Evolutionary conservation across 768 basidiomycete genomes (phyloP), one percentile per base, ranked within the genome.

Genomic region (Amanita jacksonii): DNA sequence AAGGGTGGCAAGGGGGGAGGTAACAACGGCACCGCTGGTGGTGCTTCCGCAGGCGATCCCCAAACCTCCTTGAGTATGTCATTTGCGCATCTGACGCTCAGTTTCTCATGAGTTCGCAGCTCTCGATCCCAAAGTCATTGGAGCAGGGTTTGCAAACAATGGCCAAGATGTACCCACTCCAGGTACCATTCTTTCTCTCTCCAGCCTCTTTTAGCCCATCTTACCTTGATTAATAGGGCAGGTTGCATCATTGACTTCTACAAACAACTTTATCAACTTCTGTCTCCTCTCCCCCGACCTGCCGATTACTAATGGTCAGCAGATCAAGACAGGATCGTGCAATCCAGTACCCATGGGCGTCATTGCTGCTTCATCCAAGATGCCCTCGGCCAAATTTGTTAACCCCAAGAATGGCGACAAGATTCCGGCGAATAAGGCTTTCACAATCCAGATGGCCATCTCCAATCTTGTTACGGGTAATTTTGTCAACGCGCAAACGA

Each of bases 181-280:
- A 20, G 68, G 66, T 63, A 48, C 15, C 8, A 16, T 19, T 43
- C 35, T n/a, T 41, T 4, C 9, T 40, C 4, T n/a, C n/a, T n/a
- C n/a, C n/a, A n/a, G n/a, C n/a, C n/a, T n/a, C n/a, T n/a, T n/a
- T n/a, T n/a, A n/a, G n/a, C n/a, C n/a, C n/a, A n/a, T n/a, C n/a
- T n/a, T n/a, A n/a, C n/a, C n/a, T n/a, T n/a, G n/a, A n/a, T n/a
- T n/a, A n/a, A n/a, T n/a, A 52, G 71, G 71, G 35, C 72, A 74
- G 54, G 68, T 68, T 42, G 56, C 69, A 5, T 76, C 72, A 4
- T 55, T 67, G 22, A 72, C 73, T 1, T 73, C 71, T n/a, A 62
- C 60, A 15, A 76, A 80, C 62, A 79, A 79, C 63, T 80, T 74
- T 51, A 71, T 73, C 63, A 72, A 74, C 62, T 68, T 68, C 54